Evolutionary conservation across 1,284 basidiomycete species (phyloP).

Genomic region (Anthracocystis panici-leucophaei): DNA sequence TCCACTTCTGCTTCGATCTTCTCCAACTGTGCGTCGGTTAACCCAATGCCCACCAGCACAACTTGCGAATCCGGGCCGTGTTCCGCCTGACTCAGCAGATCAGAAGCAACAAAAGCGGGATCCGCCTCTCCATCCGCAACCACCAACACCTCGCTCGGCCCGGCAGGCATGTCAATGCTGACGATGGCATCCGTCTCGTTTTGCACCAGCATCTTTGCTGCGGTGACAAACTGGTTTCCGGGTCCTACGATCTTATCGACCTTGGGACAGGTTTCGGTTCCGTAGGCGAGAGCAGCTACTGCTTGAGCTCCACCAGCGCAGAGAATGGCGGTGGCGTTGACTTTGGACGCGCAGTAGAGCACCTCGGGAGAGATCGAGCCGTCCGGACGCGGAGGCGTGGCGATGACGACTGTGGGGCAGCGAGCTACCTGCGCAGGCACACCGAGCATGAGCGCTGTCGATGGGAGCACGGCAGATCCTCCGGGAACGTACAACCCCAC

Average conservation of each 20-base stretch:
- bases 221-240: slow-evolving; percentile 99
- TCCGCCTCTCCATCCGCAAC: slow-evolving; percentile 89
- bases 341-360: slow-evolving; percentile 66
- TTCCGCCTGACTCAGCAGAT: slow-evolving; percentile 94
- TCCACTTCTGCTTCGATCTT: slow-evolving; percentile 89
- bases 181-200: slow-evolving; percentile 98
- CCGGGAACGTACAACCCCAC: slow-evolving; percentile 98
- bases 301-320: slow-evolving; percentile 89
- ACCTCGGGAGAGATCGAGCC: slow-evolving; percentile 68
- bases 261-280: slow-evolving; percentile 94
- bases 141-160: slow-evolving; percentile 77
- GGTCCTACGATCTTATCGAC: slow-evolving; percentile 98
- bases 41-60: slow-evolving; percentile 84
- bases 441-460: slow-evolving; percentile 97
- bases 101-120: slow-evolving; percentile 92
- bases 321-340: slow-evolving; percentile 70
- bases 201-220: slow-evolving; percentile 98
- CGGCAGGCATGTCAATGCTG: slow-evolving; percentile 98
- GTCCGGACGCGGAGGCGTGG: slow-evolving; percentile 84
- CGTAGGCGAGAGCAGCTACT: slow-evolving; percentile 96
- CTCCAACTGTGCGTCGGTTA: slow-evolving; percentile 76
- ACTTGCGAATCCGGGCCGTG: slow-evolving; percentile 99
- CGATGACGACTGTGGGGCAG: slow-evolving; percentile 90
- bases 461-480: slow-evolving; percentile 94
- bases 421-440: slow-evolving; percentile 97